Base-by-base conservation (phyloP, 352 stramenopile genomes). In the Phytopythium sindhum region DNA sequence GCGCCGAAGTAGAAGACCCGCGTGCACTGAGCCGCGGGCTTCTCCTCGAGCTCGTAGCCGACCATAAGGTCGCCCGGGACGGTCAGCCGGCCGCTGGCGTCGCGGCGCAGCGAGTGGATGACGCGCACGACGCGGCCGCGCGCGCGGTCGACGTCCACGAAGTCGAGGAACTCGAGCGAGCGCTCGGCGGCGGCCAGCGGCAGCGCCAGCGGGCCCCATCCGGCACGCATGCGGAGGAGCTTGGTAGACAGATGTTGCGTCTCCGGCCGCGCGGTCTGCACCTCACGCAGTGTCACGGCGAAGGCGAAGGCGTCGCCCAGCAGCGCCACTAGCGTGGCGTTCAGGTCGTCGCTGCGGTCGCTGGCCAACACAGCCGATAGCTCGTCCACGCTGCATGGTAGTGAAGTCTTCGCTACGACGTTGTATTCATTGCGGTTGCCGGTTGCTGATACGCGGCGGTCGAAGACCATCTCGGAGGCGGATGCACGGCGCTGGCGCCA, bases 251-350 rank as follows among this genome's bases (percentile, higher is more conserved):
- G 39, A 45, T 72, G 66, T 21, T 50, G 56, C 24, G 14, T 28
- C 47, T 67, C 60, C 3, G 42, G 6, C 8, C 52, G 60, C 29
- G 58, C 23, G 41, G 61, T 70, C 5, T 66, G 60, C 21, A 79
- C 63, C 31, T 72, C 69, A 0, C 72, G 68, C 35, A 79, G 50
- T 15, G 69, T 77, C 9, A 79, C 69, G 24, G 66, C 69, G 51
- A 74, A 77, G 2, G 72, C 73, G 48, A 79, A 79, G 15, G 57
- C 54, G 23, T 74, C 72, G 24, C 72, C 72, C 26, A 63, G 60
- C 2, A 79, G 69, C 8, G 69, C 72, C 42, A 79, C 66, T 57
- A 79, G 73, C 5, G 72, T 77, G 21, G 72, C 69, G 51, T 79
- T 79, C 26, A 79, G 75, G 54, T 74, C 69, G 57, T 79, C 72